Percentiles rank a stretch among this genome's conserved stretches.
phyloP scores from a whole-genome alignment of 169 alveolate species.

The Amoebophrya sp. region DNA sequence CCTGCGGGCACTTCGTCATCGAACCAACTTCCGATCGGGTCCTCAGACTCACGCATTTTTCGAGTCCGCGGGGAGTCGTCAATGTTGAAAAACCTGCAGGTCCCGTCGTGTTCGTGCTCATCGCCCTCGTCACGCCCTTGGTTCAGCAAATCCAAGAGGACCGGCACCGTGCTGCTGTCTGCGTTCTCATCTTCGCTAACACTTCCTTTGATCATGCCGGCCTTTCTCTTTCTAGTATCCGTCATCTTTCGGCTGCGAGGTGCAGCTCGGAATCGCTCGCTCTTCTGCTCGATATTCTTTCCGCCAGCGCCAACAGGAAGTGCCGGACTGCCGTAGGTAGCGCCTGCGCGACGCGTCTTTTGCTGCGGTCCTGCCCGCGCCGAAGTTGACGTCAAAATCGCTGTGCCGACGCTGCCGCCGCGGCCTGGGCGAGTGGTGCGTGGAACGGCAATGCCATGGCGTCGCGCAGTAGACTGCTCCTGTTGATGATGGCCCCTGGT shows the following conservation, averaged over 20 bases:
- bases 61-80: not conserved
- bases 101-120: too few relatives aligned
- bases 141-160: too few relatives aligned
- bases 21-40: not conserved
- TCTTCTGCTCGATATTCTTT: too few relatives aligned
- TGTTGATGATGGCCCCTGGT: not conserved
- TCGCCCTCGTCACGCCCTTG: too few relatives aligned
- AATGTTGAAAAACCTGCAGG: not conserved
- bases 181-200: too few relatives aligned
- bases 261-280: too few relatives aligned
- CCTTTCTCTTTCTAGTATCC: too few relatives aligned
- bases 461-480: not conserved
- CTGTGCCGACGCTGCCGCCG: not conserved
- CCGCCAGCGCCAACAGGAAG: too few relatives aligned
- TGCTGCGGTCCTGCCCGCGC: not conserved
- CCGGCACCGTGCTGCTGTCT: too few relatives aligned
- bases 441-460: not conserved
- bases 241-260: too few relatives aligned
- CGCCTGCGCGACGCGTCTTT: not conserved
- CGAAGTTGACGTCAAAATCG: not conserved
- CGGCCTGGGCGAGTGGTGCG: not conserved
- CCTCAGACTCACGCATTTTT: not conserved
- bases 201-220: too few relatives aligned
- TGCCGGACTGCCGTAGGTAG: too few relatives aligned
- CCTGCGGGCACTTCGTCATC: not conserved